A percentile compares a stretch with the other conserved stretches of the same genome.
phyloP scores from a whole-genome alignment of 2,329 filamentous ascomycete genomes.

The Paracorniculantispora psalliotae region DNA sequence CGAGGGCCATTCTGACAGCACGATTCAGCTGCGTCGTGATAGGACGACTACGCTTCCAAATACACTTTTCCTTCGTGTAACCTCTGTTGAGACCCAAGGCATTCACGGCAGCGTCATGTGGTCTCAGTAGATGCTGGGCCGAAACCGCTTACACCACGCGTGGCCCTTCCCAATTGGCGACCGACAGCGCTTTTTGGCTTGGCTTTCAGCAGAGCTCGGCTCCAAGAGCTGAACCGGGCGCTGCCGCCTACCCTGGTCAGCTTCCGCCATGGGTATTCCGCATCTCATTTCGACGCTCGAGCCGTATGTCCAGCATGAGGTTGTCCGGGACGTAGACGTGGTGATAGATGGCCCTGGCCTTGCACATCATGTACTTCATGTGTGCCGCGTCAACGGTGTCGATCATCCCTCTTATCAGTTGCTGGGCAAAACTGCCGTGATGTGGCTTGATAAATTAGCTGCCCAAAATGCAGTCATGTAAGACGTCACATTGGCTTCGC shows the following conservation, averaged over 20 bases:
- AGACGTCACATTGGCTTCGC: slow-evolving; percentile 17
- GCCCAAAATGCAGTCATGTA: slow-evolving; percentile 58
- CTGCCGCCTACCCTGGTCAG: neutral
- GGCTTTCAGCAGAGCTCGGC: neutral
- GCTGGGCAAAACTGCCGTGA: slow-evolving; percentile 53
- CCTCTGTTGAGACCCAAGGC: neutral
- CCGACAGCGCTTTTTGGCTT: neutral
- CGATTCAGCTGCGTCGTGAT: neutral
- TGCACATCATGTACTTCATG: slow-evolving; percentile 65
- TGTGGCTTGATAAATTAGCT: slow-evolving; percentile 59
- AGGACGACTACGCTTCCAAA: neutral
- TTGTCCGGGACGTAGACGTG: slow-evolving; percentile 37
- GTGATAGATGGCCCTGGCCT: slow-evolving; percentile 75
- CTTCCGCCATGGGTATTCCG: slow-evolving; percentile 52
- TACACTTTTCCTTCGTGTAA: neutral
- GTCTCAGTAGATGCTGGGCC: neutral
- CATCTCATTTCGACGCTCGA: slow-evolving; percentile 49
- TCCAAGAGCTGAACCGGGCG: neutral
- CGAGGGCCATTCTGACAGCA: neutral
- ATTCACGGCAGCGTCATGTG: slow-evolving; percentile 17
- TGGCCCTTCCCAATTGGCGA: slow-evolving; percentile 6
- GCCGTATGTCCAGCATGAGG: slow-evolving; percentile 42
- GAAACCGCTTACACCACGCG: neutral
- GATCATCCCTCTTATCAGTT: slow-evolving; percentile 58
- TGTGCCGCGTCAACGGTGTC: slow-evolving; percentile 46